Evolutionary conservation across 2,329 filamentous ascomycete genomes (phyloP).

Genomic region (Pyrenophora graminea): DNA sequence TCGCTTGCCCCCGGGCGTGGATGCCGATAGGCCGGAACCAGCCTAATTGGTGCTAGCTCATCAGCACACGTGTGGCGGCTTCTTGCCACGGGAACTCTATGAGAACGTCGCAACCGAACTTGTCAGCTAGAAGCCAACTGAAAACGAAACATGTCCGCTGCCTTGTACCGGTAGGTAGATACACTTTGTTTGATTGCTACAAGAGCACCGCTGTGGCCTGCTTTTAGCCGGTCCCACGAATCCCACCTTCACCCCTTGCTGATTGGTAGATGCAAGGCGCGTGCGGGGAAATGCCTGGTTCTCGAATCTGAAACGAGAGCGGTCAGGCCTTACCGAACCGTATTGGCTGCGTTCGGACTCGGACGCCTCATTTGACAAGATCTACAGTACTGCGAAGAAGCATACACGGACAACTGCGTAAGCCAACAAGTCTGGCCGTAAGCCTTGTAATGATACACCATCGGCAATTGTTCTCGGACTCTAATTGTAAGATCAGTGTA

Average conservation of each 20-base stretch:
- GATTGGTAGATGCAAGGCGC: constrained; percentile 8
- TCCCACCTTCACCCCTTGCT: constrained; percentile 1
- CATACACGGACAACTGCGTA: not conserved
- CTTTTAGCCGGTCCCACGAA: constrained; percentile 10
- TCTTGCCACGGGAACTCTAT: constrained; percentile 4
- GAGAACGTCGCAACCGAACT: not conserved
- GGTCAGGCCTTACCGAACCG: constrained; percentile 10
- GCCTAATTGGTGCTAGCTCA: constrained; percentile 7
- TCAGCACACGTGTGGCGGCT: constrained; percentile 1
- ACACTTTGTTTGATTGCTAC: not conserved
- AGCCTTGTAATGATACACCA: not conserved
- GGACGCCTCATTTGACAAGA: constrained; percentile 7
- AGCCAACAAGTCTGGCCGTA: not conserved
- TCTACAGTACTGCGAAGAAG: constrained; percentile 1
- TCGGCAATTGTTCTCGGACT: not conserved
- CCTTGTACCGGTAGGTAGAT: not conserved
- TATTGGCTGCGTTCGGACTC: constrained; percentile 1
- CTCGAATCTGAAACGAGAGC: constrained; percentile 13
- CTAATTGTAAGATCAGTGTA: not conserved
- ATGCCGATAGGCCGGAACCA: constrained; percentile 3
- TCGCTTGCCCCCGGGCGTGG: not conserved
- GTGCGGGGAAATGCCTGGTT: constrained; percentile 16
- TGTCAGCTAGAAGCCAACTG: not conserved
- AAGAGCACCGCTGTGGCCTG: constrained; percentile 1
- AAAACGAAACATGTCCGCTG: not conserved